Conservation (phyloP, 768 basidiomycete genomes). For the Lactifluus subvellereus region DNA sequence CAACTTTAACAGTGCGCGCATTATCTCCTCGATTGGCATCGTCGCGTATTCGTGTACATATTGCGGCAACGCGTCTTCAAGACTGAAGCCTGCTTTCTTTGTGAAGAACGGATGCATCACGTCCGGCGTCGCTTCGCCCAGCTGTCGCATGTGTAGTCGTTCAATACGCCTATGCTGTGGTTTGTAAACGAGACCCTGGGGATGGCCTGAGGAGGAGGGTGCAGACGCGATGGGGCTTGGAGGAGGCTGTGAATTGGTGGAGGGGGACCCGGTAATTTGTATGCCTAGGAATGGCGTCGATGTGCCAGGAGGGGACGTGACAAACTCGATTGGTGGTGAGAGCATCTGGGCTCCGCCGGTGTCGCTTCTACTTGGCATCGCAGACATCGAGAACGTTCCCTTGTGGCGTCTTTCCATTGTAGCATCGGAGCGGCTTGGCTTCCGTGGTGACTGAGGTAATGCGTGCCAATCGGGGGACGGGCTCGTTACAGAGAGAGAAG, state of each 20-base stretch:
- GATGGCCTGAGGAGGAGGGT: constrained; percentile 7
- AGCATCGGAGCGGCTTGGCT: neutral
- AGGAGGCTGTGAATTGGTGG: neutral
- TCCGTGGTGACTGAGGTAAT: constrained; percentile 5
- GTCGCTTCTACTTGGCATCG: constrained; percentile 11
- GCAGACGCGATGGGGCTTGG: constrained; percentile 11
- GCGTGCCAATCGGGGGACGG: neutral
- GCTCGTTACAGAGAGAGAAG: neutral
- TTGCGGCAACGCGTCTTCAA: constrained; percentile 80
- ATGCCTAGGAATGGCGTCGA: neutral
- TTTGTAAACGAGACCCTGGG: constrained; percentile 42
- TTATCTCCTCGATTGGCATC: constrained; percentile 76
- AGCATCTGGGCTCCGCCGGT: neutral
- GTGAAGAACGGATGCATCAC: constrained; percentile 86
- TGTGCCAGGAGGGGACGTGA: neutral
- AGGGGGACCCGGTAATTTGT: neutral
- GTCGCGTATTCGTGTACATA: constrained; percentile 86
- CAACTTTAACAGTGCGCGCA: constrained; percentile 68
- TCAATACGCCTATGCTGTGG: constrained; percentile 63
- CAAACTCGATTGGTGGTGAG: constrained; percentile 4
- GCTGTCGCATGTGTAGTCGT: constrained; percentile 75
- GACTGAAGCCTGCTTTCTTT: constrained; percentile 76
- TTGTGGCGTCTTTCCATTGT: constrained; percentile 10
- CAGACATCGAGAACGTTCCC: constrained; percentile 10
- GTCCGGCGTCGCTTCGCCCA: constrained; percentile 85